A percentile compares a stretch with the other conserved stretches of the same genome.
Conservation (phyloP, 176 grass and related monocot species). For the Carex pumila region DNA sequence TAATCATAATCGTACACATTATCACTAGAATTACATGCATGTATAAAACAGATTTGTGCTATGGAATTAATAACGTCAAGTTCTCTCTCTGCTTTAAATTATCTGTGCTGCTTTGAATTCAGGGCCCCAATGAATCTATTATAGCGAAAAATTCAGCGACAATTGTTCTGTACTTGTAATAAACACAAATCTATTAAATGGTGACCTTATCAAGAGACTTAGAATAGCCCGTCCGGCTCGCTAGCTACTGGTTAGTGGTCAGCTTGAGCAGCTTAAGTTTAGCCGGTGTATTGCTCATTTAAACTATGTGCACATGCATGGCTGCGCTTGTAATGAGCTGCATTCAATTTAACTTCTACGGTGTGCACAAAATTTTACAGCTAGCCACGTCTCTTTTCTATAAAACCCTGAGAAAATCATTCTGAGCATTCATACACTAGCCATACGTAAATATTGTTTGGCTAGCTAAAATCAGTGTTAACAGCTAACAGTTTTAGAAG, state of each 20-base stretch:
- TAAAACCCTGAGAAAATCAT: not conserved
- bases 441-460: not conserved
- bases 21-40: not conserved
- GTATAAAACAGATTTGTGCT: not conserved
- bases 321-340: not conserved
- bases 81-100: constrained; percentile 4
- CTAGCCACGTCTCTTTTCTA: not conserved
- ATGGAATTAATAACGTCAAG: constrained; percentile 7
- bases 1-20: not conserved
- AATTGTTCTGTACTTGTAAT: constrained; percentile 17
- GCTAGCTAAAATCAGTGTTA: not conserved
- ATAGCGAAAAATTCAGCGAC: not conserved
- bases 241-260: not conserved
- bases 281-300: not conserved
- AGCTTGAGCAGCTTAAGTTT: not conserved
- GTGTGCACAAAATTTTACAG: not conserved
- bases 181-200: not conserved
- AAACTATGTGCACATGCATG: not conserved
- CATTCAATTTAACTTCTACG: not conserved
- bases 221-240: not conserved
- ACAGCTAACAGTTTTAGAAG: not conserved
- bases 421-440: not conserved
- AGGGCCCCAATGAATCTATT: constrained; percentile 9
- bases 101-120: not conserved
- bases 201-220: not conserved